Evolutionary conservation across 2,329 filamentous ascomycete species (phyloP).

Genomic region (Sclerotinia trifoliorum): DNA sequence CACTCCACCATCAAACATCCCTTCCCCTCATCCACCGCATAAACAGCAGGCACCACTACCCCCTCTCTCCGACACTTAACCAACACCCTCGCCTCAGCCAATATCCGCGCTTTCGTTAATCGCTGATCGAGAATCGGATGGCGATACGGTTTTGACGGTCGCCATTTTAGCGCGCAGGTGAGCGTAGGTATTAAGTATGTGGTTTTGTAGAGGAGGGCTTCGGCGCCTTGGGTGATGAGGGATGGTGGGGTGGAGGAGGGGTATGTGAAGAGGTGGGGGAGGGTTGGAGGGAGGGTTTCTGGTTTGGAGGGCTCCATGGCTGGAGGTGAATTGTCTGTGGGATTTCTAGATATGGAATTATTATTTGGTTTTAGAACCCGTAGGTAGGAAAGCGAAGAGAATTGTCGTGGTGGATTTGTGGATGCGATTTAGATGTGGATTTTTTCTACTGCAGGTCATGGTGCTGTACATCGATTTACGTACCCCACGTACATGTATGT

Average conservation of each 20-base stretch:
- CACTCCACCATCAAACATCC: slow-evolving; percentile 85
- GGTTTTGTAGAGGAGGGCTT: slow-evolving; percentile 89
- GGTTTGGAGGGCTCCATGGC: slow-evolving; percentile 1
- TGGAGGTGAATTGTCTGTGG: neutral
- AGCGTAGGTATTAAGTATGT: slow-evolving; percentile 68
- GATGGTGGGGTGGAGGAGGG: slow-evolving; percentile 57
- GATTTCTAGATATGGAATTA: too few relatives aligned
- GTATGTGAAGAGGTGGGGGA: slow-evolving; percentile 44
- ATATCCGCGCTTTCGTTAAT: slow-evolving; percentile 80
- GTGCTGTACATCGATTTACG: slow-evolving; percentile 7
- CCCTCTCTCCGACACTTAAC: slow-evolving; percentile 76
- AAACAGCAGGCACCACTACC: slow-evolving; percentile 76
- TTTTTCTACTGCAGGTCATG: slow-evolving; percentile 17
- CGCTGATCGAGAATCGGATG: slow-evolving; percentile 86
- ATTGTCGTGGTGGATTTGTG: slow-evolving; percentile 9
- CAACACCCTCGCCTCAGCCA: slow-evolving; percentile 85
- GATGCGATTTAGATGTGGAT: slow-evolving; percentile 9
- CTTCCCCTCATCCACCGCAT: slow-evolving; percentile 60
- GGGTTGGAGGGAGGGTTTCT: slow-evolving; percentile 19
- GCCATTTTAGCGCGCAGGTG: slow-evolving; percentile 83
- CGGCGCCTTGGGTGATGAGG: slow-evolving; percentile 89
- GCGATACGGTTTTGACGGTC: slow-evolving; percentile 86
- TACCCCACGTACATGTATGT: neutral
- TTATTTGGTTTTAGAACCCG: neutral
- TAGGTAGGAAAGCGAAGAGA: neutral